Percentiles rank a stretch among this genome's conserved stretches.
Conservation (phyloP, 2,329 filamentous ascomycete genomes). For the Proliferodiscus dingleyae region DNA sequence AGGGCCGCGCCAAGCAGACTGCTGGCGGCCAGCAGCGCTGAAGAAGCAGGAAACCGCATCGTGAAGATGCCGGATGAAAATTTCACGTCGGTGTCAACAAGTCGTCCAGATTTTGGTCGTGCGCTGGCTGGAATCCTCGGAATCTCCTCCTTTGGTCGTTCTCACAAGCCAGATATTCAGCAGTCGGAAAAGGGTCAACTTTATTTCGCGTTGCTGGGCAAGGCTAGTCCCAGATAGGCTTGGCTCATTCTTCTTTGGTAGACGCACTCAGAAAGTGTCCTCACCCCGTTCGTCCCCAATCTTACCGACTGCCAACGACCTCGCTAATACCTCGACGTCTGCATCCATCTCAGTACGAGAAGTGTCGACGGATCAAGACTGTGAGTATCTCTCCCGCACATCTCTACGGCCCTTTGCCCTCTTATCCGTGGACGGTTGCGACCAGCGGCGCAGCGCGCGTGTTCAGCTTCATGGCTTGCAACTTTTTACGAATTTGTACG, state of each 20-base stretch:
- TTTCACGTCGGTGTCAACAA: neutral
- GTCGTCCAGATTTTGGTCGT: neutral
- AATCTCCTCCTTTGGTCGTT: neutral
- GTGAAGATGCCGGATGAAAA: constrained; percentile 4
- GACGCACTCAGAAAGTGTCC: constrained; percentile 15
- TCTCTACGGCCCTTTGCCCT: neutral
- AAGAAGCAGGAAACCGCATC: constrained; percentile 31
- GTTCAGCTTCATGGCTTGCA: neutral
- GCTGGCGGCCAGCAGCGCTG: constrained; percentile 26
- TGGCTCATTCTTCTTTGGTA: constrained; percentile 9
- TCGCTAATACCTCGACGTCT: constrained; percentile 28
- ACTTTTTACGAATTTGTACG: constrained; percentile 12
- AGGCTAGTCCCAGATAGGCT: constrained; percentile 6
- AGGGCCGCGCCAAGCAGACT: constrained; percentile 48
- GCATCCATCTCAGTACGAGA: constrained; percentile 30
- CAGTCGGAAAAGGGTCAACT: constrained; percentile 5
- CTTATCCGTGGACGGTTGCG: neutral
- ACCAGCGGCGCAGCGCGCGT: constrained; percentile 13
- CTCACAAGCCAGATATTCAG: constrained; percentile 4
- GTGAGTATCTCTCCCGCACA: constrained; percentile 21
- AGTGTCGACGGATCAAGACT: constrained; percentile 23
- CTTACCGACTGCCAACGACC: constrained; percentile 25
- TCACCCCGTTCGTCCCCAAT: constrained; percentile 23
- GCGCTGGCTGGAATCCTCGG: neutral
- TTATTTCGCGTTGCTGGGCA: constrained; percentile 7